Evolutionary conservation across 768 basidiomycete genomes (phyloP).

Genomic region (Leccinum ochraceum): DNA sequence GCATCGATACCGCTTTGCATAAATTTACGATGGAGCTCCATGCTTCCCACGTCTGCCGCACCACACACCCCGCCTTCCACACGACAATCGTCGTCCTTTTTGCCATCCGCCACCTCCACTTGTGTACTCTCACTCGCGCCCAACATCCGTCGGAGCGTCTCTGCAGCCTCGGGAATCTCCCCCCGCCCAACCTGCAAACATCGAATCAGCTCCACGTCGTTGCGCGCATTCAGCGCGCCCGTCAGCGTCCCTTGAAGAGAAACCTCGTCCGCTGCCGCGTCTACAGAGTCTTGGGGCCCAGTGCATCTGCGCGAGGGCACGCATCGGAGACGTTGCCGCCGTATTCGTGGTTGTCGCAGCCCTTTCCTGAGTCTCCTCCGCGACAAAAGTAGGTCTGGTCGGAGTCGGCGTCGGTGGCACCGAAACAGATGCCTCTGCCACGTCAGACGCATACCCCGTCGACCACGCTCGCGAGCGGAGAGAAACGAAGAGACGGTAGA

Average conservation of each 20-base stretch:
- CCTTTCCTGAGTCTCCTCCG: too few relatives aligned
- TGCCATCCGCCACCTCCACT: background rate
- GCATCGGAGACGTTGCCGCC: too few relatives aligned
- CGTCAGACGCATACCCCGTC: too few relatives aligned
- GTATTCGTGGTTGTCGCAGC: too few relatives aligned
- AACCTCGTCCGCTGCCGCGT: constrained; percentile 24
- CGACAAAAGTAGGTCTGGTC: too few relatives aligned
- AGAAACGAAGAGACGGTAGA: too few relatives aligned
- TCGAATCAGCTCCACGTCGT: constrained; percentile 24
- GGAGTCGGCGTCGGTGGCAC: too few relatives aligned
- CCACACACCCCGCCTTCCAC: background rate
- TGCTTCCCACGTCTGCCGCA: background rate
- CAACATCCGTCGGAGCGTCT: constrained; percentile 25
- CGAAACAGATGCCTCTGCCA: too few relatives aligned
- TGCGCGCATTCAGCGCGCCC: constrained; percentile 14
- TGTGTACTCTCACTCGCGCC: background rate
- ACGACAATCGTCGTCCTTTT: background rate
- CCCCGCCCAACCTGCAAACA: constrained; percentile 22
- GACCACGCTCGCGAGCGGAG: too few relatives aligned
- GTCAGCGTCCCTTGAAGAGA: constrained; percentile 22
- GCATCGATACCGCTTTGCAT: too few relatives aligned
- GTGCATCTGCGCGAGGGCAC: too few relatives aligned
- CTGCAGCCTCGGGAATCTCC: constrained; percentile 28
- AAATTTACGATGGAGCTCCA: too few relatives aligned
- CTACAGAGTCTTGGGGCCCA: constrained; percentile 9